Base-by-base conservation (phyloP, 345 rosid species). In the Abelmoschus esculentus region DNA sequence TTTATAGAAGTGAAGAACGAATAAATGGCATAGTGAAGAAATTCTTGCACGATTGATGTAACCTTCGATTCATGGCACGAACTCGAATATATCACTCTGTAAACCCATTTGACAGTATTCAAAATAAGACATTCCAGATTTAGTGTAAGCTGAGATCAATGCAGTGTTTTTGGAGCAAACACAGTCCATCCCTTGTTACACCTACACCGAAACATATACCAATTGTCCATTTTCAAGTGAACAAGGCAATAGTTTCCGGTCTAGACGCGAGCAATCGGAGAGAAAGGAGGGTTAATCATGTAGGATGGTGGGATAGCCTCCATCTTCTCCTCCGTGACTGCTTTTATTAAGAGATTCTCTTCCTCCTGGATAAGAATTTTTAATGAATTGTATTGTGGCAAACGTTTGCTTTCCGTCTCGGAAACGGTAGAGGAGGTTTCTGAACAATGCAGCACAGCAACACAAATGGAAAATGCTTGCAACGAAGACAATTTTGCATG, bases 391-490 rank as follows among this genome's bases (percentile, higher is more conserved):
- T 78, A 75, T 31, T 73, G 86, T 0, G 80, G 72, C 55, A 86
- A 75, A 67, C 76, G 85, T 36, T 32, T 66, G 70, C 70, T 73
- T 62, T 11, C 67, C 44, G 73, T 78, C 74, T 78, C 79, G 44
- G 67, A 78, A 15, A 70, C 66, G 17, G 75, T 77, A 19, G 72
- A 17, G 1, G 84, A 63, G 15, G 80, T 79, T 72, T 80, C 86
- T 7, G 67, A 61, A 66, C 80, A 85, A 42, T 96, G 96, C 26
- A 96, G 73, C 75, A 85, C 68, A 3, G 97, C 92, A 2, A 92
- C 86, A 63, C 97, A 92, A 46, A 92, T 82, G 55, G 97, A 90
- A 76, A 96, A 96, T 8, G 97, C 98, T 79, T 96, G 99, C 73
- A 96, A 74, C 1, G 92, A 74, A 42, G 99, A 87, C 34, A 96